Percentiles rank a stretch among this genome's conserved stretches.
phyloP scores from a whole-genome alignment of 2,329 filamentous ascomycete genomes.

The Fusarium drepaniforme region DNA sequence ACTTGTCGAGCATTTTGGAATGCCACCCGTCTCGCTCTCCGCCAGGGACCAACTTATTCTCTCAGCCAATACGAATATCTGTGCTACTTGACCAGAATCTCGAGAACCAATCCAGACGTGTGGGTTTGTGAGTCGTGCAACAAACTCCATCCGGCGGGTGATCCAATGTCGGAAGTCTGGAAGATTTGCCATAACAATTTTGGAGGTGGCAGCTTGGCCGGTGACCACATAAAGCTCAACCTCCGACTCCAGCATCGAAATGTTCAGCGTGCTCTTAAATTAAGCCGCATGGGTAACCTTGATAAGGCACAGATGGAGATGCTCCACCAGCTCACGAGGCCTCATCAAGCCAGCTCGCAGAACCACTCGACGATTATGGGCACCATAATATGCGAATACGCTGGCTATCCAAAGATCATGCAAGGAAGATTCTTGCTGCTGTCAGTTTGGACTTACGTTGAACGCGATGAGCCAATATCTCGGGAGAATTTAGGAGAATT shows the following conservation, averaged over 20 bases:
- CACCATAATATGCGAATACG: not conserved
- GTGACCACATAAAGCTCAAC: not conserved
- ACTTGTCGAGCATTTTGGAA: not conserved
- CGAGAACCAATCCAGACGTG: not conserved
- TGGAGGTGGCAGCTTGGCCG: not conserved
- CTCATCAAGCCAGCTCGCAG: not conserved
- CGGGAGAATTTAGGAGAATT: not conserved
- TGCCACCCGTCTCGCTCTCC: not conserved
- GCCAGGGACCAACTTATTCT: not conserved
- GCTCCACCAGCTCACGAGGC: not conserved
- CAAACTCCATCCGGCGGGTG: not conserved
- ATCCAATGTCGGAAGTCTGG: not conserved
- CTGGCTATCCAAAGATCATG: not conserved
- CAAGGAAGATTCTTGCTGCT: not conserved
- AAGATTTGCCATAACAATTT: accelerated
- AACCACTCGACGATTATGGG: not conserved
- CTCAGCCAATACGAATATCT: not conserved
- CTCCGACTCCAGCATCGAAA: not conserved
- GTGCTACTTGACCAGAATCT: not conserved
- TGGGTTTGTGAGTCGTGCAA: not conserved
- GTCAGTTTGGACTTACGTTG: not conserved
- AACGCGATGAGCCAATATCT: not conserved
- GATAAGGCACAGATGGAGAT: not conserved
- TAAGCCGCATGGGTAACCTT: not conserved
- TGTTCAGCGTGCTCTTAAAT: not conserved